Base-by-base conservation (phyloP, 768 basidiomycete species). In the Tulasnella calospora region DNA sequence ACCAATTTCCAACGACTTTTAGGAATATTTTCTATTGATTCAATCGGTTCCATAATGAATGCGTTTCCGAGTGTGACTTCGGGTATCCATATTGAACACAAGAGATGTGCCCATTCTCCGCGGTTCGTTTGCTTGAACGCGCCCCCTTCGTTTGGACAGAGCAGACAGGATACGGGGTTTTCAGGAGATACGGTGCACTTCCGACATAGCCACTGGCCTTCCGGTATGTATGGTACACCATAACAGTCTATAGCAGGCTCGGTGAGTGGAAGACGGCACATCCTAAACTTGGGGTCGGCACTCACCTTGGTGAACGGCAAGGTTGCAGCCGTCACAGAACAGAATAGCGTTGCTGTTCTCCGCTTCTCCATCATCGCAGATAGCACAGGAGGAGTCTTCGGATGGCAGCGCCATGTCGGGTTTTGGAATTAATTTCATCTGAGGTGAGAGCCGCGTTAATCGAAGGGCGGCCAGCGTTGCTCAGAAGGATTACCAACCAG, bases 261-360 rank as follows among this genome's bases (percentile, higher is more conserved):
- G 38, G 8, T n/a, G 12, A 21, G 75, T 36, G 35, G 69, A 3
- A 15, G 27, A 74, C 41, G 33, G 61, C 27, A 57, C 12, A 3
- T 33, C 61, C 5, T 67, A 67, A 4, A 33, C 27, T 8, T 23
- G 10, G 21, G 70, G 69, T 21, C 19, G 72, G 15, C 47, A 36
- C 23, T 3, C 79, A 94, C 96, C 96, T 89, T 99, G 98, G 86
- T 99, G 98, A n/a, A 99, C 98, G 13, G 98, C 98, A 36, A 99
- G 86, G 84, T 99, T 99, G 84, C 98, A 99, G 0, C 97, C 98
- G 83, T 99, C 98, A 83, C 98, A 99, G 82, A 99, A 99, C 7
- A 99, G 96, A 81, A 99, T 99, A 9, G 96, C 98, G 83, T 99
- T 99, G 79, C 94, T 95, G 83, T 98, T 98, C 86, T 99, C 98